Base-by-base conservation (phyloP, 495 filamentous ascomycete genomes). In the Talaromyces borbonicus region DNA sequence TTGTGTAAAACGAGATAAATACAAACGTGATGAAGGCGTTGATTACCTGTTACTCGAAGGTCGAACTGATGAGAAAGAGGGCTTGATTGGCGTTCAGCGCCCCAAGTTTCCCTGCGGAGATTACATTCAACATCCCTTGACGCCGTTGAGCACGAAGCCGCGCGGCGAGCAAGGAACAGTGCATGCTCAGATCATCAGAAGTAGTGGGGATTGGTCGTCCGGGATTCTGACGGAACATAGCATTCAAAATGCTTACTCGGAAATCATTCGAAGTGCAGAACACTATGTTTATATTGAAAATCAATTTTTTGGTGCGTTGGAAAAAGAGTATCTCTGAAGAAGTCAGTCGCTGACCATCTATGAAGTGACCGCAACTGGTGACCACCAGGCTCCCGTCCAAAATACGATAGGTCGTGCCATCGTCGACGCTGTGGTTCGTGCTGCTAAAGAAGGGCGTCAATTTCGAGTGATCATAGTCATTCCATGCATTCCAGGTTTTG, bases 281-380 rank as follows among this genome's bases (percentile, higher is more conserved):
- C 87, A 96, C 58, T 95, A 81, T 57, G 83, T 97, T 37, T 97
- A 97, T 64, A 95, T 96, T 50, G 90, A 96, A 61, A 97, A 97
- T 53, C 90, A 97, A 52, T 95, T 96, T 70, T 96, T 97, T 73
- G 92, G 65, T 73, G 63, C 57, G 55, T 51, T 43, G 36, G 4
- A 4, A 11, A 18, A 1, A 8, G 16, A 12, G 36, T 37, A 14
- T 5, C 20, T 46, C 49, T 12, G 42, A 46, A 47, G 11, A 12
- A 1, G 2, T 20, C 11, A 29, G 12, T 5, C 22, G 15, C 26
- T 45, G 26, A 45, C 19, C 2, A 12, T 23, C 14, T 7, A 20
- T 5, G 27, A n/a, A 77, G 79, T 94, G 56, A 94, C 90, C 8
- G 88, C 90, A 7, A 97, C 90, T 1, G 88, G 90, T 9, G 84